Percentiles rank a stretch among this genome's conserved stretches.
Conservation (phyloP, 345 rosid species). For the Cardamine resedifolia region DNA sequence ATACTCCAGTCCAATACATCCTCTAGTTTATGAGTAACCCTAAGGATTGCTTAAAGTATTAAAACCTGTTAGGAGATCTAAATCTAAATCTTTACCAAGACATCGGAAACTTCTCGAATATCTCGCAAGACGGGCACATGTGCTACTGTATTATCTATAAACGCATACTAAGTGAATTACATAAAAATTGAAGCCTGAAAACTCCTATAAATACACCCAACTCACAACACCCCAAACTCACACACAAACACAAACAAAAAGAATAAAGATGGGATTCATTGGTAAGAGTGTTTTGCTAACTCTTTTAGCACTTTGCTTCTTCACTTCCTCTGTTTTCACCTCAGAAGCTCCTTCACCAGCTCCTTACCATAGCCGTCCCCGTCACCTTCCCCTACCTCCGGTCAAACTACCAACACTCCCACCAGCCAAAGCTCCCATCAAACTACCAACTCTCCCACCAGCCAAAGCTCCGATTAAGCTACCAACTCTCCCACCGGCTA, state of each 20-base stretch:
- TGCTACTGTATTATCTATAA: not conserved
- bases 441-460: slow-evolving; percentile 27
- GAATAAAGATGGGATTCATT: slow-evolving; percentile 36
- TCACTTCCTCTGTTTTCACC: slow-evolving; percentile 41
- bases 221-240: not conserved
- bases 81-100: slow-evolving; percentile 8
- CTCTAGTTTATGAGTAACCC: not conserved
- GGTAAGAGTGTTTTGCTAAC: slow-evolving; percentile 41
- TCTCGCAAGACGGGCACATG: slow-evolving; percentile 22
- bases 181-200: not conserved
- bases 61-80: slow-evolving; percentile 7
- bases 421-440: not conserved
- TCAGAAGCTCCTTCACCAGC: slow-evolving; percentile 17
- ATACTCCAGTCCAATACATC: no score
- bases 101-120: slow-evolving; percentile 13
- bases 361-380: not conserved
- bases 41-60: not conserved
- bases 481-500: slow-evolving; percentile 6
- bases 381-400: slow-evolving; percentile 21
- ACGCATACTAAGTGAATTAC: not conserved
- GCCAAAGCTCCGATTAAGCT: not conserved
- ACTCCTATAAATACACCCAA: slow-evolving; percentile 24
- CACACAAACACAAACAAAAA: slow-evolving; percentile 24
- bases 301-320: slow-evolving; percentile 40
- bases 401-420: slow-evolving; percentile 19